phyloP scores from a whole-genome alignment of 108 stramenopile genomes.

The Cyclotella distinguenda region DNA sequence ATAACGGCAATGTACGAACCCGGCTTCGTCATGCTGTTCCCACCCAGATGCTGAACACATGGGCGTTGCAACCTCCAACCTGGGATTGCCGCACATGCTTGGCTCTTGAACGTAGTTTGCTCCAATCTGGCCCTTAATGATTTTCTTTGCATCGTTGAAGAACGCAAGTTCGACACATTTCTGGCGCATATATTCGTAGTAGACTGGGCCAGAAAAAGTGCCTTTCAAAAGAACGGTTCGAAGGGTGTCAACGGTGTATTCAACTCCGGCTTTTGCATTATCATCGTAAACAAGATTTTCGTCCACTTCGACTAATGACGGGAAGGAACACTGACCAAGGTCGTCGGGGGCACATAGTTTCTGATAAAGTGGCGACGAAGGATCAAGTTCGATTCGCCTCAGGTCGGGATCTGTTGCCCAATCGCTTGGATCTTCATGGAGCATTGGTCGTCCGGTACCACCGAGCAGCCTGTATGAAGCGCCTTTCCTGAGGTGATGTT shows the following conservation, averaged over 20 bases:
- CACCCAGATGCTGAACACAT: slow-evolving; percentile 24
- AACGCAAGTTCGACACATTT: slow-evolving; percentile 59
- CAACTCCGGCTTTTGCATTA: slow-evolving; percentile 16
- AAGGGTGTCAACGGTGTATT: slow-evolving; percentile 57
- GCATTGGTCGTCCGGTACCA: slow-evolving; percentile 4
- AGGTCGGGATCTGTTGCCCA: slow-evolving; percentile 17
- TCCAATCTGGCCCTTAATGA: slow-evolving; percentile 15
- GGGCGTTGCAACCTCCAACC: slow-evolving; percentile 20
- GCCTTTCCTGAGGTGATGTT: slow-evolving; percentile 43
- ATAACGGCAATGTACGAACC: slow-evolving; percentile 5
- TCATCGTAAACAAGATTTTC: slow-evolving; percentile 30
- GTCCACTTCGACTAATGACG: slow-evolving; percentile 26
- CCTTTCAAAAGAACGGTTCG: slow-evolving; percentile 36
- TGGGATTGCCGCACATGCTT: slow-evolving; percentile 41
- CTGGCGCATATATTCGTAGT: slow-evolving; percentile 56
- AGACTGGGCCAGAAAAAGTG: slow-evolving; percentile 26
- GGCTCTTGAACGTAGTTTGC: slow-evolving; percentile 10
- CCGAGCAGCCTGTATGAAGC: slow-evolving; percentile 29
- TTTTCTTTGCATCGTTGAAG: slow-evolving; percentile 38
- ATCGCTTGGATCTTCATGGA: slow-evolving; percentile 24
- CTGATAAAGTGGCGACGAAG: slow-evolving; percentile 12
- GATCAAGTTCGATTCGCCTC: slow-evolving; percentile 15
- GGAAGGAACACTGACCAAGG: slow-evolving; percentile 24
- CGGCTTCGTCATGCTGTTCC: neutral
- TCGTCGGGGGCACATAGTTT: slow-evolving; percentile 29